Conservation (phyloP, 176 grass and related monocot species). For the Elaeis guineensis region DNA sequence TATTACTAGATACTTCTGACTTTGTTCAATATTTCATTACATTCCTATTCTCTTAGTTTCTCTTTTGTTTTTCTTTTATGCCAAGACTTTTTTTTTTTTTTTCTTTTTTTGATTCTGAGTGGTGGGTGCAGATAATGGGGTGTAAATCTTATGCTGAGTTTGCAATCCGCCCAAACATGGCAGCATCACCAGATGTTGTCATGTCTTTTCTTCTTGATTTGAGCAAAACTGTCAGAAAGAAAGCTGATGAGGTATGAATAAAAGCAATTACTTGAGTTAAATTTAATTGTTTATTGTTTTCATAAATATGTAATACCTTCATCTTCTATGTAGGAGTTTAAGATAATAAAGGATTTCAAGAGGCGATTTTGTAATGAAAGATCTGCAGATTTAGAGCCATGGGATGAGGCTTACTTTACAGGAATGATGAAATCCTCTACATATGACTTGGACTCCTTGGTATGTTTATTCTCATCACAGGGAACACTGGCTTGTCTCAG, state of each 20-base stretch:
- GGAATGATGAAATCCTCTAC: conserved; percentile 83
- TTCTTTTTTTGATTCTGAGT: background rate
- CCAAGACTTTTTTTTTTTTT: too few species aligned
- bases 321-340: conserved; percentile 46
- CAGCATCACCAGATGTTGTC: conserved; percentile 59
- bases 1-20: too few species aligned
- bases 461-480: conserved; percentile 20
- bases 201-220: conserved; percentile 76
- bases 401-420: conserved; percentile 82
- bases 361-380: conserved; percentile 48
- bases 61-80: too few species aligned
- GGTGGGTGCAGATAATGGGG: conserved; percentile 59
- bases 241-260: conserved; percentile 67
- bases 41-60: too few species aligned
- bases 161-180: conserved; percentile 87
- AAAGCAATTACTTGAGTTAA: too few species aligned
- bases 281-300: too few species aligned
- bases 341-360: conserved; percentile 62
- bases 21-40: too few species aligned
- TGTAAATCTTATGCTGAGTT: conserved; percentile 88
- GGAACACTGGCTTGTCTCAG: too few species aligned
- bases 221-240: conserved; percentile 54
- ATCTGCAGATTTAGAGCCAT: conserved; percentile 62
- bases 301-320: background rate
- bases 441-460: conserved; percentile 47